phyloP scores from a whole-genome alignment of 2,329 filamentous ascomycete species.

The Sodiomyces alkalinus region DNA sequence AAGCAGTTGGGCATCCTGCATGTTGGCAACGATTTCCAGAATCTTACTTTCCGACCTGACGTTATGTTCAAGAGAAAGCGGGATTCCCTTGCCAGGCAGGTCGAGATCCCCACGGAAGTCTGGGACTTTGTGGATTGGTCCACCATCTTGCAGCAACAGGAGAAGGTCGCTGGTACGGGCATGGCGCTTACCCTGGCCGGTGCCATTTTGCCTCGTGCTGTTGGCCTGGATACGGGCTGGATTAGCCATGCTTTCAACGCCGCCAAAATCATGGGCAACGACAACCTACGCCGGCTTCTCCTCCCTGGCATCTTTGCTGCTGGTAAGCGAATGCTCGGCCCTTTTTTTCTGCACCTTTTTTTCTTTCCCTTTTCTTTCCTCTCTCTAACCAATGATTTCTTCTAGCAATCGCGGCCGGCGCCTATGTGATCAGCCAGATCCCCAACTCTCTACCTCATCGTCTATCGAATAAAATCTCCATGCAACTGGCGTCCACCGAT shows the following conservation, averaged over 20 bases:
- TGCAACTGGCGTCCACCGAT: constrained; percentile 67
- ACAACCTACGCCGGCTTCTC: constrained; percentile 66
- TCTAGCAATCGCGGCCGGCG: constrained; percentile 55
- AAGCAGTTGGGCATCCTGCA: constrained; percentile 80
- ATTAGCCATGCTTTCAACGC: constrained; percentile 74
- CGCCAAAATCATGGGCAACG: constrained; percentile 64
- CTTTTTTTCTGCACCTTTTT: no score
- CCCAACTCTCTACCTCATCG: constrained; percentile 78
- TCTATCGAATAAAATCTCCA: constrained; percentile 69
- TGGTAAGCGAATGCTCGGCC: no score
- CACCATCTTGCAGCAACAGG: constrained; percentile 72
- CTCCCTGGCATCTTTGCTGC: constrained; percentile 66
- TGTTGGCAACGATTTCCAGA: constrained; percentile 72
- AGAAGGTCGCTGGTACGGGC: constrained; percentile 86
- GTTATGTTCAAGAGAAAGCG: constrained; percentile 82
- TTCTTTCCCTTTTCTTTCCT: constrained; percentile 1
- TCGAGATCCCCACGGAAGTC: constrained; percentile 76
- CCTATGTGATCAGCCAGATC: constrained; percentile 75
- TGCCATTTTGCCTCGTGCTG: constrained; percentile 64
- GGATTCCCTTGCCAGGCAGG: constrained; percentile 68
- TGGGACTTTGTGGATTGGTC: constrained; percentile 88
- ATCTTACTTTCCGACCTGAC: constrained; percentile 77
- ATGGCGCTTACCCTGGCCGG: constrained; percentile 89
- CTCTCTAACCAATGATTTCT: constrained; percentile 20
- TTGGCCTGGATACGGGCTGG: constrained; percentile 80